Evolutionary conservation across 768 basidiomycete genomes (phyloP).

Genomic region (Nevesoporus exiguus): DNA sequence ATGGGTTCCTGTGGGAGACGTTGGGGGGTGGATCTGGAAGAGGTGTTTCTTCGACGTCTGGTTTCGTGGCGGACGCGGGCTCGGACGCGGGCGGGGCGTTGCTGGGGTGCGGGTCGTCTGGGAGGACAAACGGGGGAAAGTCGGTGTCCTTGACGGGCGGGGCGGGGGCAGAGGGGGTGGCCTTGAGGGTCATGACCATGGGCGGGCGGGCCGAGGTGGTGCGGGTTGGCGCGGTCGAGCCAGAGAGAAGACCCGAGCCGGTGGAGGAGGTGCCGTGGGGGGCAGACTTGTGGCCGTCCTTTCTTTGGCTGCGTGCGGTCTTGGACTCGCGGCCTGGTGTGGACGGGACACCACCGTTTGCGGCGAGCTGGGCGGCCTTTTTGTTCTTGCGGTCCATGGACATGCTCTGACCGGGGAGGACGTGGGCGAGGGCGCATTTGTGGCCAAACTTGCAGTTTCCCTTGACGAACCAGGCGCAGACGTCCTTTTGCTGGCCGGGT

Average conservation of each 20-base stretch:
- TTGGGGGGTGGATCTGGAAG: constrained; percentile 8
- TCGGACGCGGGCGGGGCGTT: constrained; percentile 7
- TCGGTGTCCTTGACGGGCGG: constrained; percentile 75
- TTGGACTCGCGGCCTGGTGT: constrained; percentile 26
- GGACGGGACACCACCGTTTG: constrained; percentile 40
- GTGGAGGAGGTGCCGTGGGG: constrained; percentile 16
- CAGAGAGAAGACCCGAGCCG: constrained; percentile 35
- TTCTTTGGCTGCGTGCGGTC: constrained; percentile 36
- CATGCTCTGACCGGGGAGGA: constrained; percentile 91
- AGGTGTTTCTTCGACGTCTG: constrained; percentile 11
- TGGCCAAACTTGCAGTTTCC: constrained; percentile 82
- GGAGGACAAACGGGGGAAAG: constrained; percentile 62
- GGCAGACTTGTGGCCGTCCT: constrained; percentile 30
- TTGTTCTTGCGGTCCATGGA: constrained; percentile 98
- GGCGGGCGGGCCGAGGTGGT: constrained; percentile 49
- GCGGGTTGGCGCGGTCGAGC: constrained; percentile 69
- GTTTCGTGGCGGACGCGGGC: not conserved
- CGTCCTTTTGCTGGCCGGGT: constrained; percentile 75
- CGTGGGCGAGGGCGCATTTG: constrained; percentile 90
- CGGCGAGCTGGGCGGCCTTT: constrained; percentile 76
- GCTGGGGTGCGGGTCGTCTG: constrained; percentile 44
- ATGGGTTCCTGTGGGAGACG: constrained; percentile 29
- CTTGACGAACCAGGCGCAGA: constrained; percentile 90
- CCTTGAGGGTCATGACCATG: constrained; percentile 66
- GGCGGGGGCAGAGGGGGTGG: constrained; percentile 74